Evolutionary conservation across 768 basidiomycete genomes (phyloP), one percentile per base, ranked within the genome.

Genomic region (Rhizopogon roseolus): DNA sequence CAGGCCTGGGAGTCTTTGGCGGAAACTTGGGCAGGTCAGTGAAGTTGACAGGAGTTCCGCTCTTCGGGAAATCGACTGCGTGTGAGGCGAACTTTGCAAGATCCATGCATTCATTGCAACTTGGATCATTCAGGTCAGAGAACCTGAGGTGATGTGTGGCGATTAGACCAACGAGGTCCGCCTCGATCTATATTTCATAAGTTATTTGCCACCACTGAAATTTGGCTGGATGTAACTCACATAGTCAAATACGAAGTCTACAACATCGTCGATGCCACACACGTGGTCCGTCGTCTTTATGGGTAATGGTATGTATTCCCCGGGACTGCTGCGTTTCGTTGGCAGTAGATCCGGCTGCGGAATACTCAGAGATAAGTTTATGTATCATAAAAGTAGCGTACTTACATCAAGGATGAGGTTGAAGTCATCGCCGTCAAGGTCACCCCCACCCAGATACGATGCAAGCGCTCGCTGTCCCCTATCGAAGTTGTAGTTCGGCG

Each of bases 341-440:
- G 73, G 71, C 49, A 68, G 58, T 6, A 76, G 62, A 4, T 64
- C 59, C 34, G 63, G 65, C 73, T 72, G 42, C 41, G 37, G 37
- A 11, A 46, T 43, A 41, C 44, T 54, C 54, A 61, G 54, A 50
- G 44, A 49, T 52, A 27, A 25, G 10, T n/a, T 37, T 32, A 43
- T 32, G 29, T 16, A 36, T 36, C 3, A 53, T 50, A 14, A 38
- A 40, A 54, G 55, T 7, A 48, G 62, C n/a, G n/a, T n/a, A n/a
- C 68, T 58, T 38, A 76, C 75, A 52, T 76, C 70, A 37, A 73
- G 64, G 43, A 78, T 74, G n/a, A 79, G 39, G 60, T 78, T 79
- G 51, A 77, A 81, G 19, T 76, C 73, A 50, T 80, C 79, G 5
- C 79, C 80, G 57, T 81, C 80, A 43, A 81, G 64, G 63, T 81